Base-by-base conservation (phyloP, 2,329 filamentous ascomycete species). In the Pezicula neosporulosa region DNA sequence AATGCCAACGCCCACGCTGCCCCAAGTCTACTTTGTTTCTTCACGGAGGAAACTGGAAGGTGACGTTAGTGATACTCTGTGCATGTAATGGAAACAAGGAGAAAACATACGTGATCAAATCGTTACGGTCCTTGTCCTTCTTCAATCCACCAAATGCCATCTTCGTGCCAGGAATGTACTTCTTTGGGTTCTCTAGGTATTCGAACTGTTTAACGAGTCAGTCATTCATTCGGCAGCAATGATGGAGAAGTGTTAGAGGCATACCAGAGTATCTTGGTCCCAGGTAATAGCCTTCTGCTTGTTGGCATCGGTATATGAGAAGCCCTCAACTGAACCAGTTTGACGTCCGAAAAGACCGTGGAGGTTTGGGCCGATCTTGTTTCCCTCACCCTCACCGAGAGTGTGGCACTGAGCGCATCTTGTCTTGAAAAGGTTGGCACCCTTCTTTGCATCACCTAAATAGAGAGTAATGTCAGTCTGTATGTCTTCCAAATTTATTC, bases 181-280 rank as follows among this genome's bases (percentile, higher is more conserved):
- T 97, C 88, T 99, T 99, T 79, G 94, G 94, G 88, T 97, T 97
- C 85, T 99, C 94, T 69, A 99, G 92, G 86, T 99, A 99, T 63
- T 86, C 83, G 78, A 96, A 97, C 89, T 92, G 52, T 28, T 27
- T 9, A 4, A 13, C n/a, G n/a, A n/a, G n/a, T 3, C 9, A 27
- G 13, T 15, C 3, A 44, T 33, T 51, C 45, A 19, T 42, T 33
- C 16, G 36, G 18, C 39, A 16, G 21, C 5, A n/a, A 39, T 10
- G 49, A 12, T 42, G 47, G 36, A n/a, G 2, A 41, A 12, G 15
- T 21, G 7, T 49, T 9, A 33, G 13, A 18, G 49, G 71, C 82
- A 53, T 82, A 93, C 89, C 67, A 99, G 83, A 75, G 89, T 88
- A 61, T 85, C 74, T 71, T 96, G 85, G 64, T 90, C 77, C 94